Evolutionary conservation across 345 rosid genomes (phyloP), one percentile per base, ranked within the genome.

Genomic region (Turnera subulata): DNA sequence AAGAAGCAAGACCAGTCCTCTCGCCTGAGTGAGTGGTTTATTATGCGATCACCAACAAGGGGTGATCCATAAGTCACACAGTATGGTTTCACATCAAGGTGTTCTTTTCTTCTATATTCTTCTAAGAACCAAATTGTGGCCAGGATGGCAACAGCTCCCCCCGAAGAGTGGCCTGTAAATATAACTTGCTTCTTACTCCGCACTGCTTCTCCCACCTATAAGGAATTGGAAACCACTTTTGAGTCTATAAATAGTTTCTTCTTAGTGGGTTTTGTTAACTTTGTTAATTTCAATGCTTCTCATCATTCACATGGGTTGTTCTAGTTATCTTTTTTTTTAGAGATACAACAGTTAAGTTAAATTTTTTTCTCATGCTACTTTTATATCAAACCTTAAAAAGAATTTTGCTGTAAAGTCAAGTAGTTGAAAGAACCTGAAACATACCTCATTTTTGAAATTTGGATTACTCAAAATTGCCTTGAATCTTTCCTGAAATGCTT

Each of bases 31-130:
- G 98, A 92, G 39, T 80, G 91, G 64, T 74, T 79, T 55, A 88
- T 67, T 46, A 83, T 60, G 57, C 21, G 67, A 65, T 86, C 89
- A 4, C 83, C 88, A 8, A 84, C 73, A 17, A 88, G 78, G 33
- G 98, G 98, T 58, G 95, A 91, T 42, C 91, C 96, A 60, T 86
- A 92, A 7, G 98, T 92, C 29, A 92, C 16, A 23, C 98, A 88
- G 19, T 60, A 55, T 39, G 89, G 85, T 21, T 25, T 23, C 18
- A 11, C 14, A 21, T 11, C 19, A 18, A 11, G 42, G 6, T 17
- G 12, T 6, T 22, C 35, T 17, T 60, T 25, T 55, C 61, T 68
- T 7, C 21, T 33, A 69, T 53, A 58, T 6, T 24, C 44, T 55
- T 84, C 86, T 56, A 86, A 56, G 66, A 78, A 78, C 95, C 93